phyloP scores from a whole-genome alignment of 768 basidiomycete genomes.

The Auricularia sp. region DNA sequence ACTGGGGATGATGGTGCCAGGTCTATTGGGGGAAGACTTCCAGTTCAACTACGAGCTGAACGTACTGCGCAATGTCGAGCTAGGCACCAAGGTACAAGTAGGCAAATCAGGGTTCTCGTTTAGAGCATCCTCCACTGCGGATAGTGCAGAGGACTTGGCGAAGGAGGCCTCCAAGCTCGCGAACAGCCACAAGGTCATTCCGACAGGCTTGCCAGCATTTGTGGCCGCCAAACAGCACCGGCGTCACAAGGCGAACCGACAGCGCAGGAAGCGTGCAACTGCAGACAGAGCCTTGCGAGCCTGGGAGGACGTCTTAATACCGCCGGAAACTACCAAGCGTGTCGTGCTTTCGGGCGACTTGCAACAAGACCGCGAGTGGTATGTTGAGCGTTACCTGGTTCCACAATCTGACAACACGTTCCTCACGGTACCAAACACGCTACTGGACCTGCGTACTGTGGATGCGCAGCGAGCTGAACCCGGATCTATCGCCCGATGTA shows the following conservation, averaged over 20 bases:
- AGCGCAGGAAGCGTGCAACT: background rate
- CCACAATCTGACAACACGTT: too few species aligned
- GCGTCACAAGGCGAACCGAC: too few species aligned
- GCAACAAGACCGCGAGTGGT: too few species aligned
- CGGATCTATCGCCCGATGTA: conserved; percentile 1
- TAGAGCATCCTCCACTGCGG: conserved; percentile 7
- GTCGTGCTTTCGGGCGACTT: background rate
- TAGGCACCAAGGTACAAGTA: conserved; percentile 10
- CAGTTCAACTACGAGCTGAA: conserved; percentile 15
- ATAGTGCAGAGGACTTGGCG: background rate
- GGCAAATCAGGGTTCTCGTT: conserved; percentile 9
- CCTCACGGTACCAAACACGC: too few species aligned
- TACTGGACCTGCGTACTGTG: background rate
- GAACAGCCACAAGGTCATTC: too few species aligned
- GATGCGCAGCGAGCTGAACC: conserved; percentile 5
- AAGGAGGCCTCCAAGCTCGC: background rate
- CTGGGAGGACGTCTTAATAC: background rate
- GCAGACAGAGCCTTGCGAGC: conserved; percentile 2
- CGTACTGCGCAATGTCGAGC: conserved; percentile 8
- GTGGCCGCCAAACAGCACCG: too few species aligned
- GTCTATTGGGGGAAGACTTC: conserved; percentile 26
- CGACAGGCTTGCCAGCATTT: too few species aligned
- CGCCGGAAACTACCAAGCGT: background rate
- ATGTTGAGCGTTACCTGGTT: too few species aligned
- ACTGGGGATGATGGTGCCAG: conserved; percentile 20